Base-by-base conservation (phyloP, 257 asterid species). In the Forsythia suspensa region DNA sequence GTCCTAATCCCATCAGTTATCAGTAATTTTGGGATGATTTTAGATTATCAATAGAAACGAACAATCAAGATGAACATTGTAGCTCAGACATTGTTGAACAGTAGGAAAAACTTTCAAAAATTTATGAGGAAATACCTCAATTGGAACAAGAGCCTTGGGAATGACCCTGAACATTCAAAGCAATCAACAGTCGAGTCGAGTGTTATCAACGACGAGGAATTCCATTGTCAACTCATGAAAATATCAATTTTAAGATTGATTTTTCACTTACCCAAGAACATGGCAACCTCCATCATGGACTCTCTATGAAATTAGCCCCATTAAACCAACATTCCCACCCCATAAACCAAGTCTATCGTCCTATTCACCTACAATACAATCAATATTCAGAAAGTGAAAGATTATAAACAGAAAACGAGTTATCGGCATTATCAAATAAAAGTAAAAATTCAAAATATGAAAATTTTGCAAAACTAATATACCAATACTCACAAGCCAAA, bases 281-380 rank as follows among this genome's bases (percentile, higher is more conserved):
- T 90, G 97, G 78, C 99, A 91, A 42, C 97, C 97, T 39, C 97
- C 98, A 85, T 91, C 97, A 85, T 79, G 87, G 15, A 92, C 98
- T 88, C 86, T 87, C 86, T 90, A 92, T 66, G 98, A 92, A 24
- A 96, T 81, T 76, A 92, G 83, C 48, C 99, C 99, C 98, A 96
- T 96, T 76, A 96, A 88, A 77, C 99, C 99, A 75, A 94, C 83
- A 85, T 96, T 96, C 51, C 98, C 99, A 83, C 99, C 99, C 97
- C 99, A 87, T 96, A 96, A 36, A 96, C 99, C 89, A 96, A 86
- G 84, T 90, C 87, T 84, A 96, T 89, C 85, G 89, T 96, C 89
- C 97, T 92, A 77, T 76, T 81, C 85, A 94, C 97, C 99, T 96
- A 85, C 88, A 88, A 74, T 96, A 85, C 88, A 88, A 74, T 67